phyloP scores from a whole-genome alignment of 2,329 filamentous ascomycete species.

The Fusarium avenaceum region DNA sequence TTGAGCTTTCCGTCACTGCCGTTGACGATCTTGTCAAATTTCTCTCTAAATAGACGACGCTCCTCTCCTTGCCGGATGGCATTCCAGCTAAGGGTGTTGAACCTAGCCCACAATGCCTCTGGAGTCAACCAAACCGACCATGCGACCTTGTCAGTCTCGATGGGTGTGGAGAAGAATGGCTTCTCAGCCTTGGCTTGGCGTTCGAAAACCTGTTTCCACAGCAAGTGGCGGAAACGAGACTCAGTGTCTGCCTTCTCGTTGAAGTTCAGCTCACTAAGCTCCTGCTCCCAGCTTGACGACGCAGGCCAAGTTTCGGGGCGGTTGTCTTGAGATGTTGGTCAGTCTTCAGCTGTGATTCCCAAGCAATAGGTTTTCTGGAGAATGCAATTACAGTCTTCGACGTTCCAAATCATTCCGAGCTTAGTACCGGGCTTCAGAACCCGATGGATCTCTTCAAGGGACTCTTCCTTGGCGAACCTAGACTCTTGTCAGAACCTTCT shows the following conservation, averaged over 20 bases:
- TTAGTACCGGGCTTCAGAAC: conserved; percentile 71
- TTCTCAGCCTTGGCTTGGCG: conserved; percentile 63
- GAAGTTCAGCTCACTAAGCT: conserved; percentile 70
- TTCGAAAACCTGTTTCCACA: conserved; percentile 76
- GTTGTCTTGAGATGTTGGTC: conserved; percentile 66
- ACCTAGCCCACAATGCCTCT: conserved; percentile 73
- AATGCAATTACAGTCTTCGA: conserved; percentile 72
- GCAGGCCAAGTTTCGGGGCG: conserved; percentile 69
- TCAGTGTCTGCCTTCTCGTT: conserved; percentile 67
- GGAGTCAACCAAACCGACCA: conserved; percentile 67
- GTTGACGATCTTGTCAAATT: conserved; percentile 68
- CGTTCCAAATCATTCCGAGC: conserved; percentile 80
- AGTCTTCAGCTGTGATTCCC: neutral
- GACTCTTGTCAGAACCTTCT: conserved; percentile 5
- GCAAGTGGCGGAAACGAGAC: conserved; percentile 73
- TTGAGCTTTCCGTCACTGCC: conserved; percentile 69
- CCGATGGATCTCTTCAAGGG: conserved; percentile 75
- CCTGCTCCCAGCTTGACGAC: conserved; percentile 71
- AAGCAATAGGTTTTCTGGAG: neutral
- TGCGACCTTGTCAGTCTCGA: conserved; percentile 63
- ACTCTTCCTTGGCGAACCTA: conserved; percentile 76
- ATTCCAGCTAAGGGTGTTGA: conserved; percentile 77
- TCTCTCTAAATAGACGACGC: conserved; percentile 62
- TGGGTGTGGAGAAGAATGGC: conserved; percentile 70
- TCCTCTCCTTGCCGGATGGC: conserved; percentile 68